Evolutionary conservation across 1,284 basidiomycete species (phyloP), one percentile per base, ranked within the genome.

Genomic region (Vanrija humicola): DNA sequence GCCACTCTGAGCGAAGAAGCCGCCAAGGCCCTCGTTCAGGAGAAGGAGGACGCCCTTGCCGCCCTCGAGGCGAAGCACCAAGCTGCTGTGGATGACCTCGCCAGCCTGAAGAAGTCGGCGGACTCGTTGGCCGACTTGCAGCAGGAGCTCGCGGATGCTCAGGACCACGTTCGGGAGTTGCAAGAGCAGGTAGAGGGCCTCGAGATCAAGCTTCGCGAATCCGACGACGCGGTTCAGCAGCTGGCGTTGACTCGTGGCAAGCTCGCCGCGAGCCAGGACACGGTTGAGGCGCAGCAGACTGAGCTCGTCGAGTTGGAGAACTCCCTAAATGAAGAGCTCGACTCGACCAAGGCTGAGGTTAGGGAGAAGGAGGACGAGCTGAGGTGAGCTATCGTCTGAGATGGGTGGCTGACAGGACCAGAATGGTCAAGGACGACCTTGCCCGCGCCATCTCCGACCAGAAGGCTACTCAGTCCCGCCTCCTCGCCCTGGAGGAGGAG

Each of bases 341-440:
- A 57, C 16, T 55, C 59, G 5, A 47, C 68, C 3, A 51, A 58
- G 16, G 38, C 46, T 5, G 52, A 63, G 23, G 48, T 70, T 8
- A 23, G 59, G 7, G 51, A 56, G 26, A 56, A 54, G n/a, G 21
- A 39, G 34, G 46, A 10, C 3, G 19, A 43, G 21, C 39, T 46
- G 25, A 12, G 43, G 28, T 28, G 6, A 28, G 28, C 3, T 28
- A 8, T 10, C 28, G 28, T 10, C 3, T 28, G 28, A 23, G 28
- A 6, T 28, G 7, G 28, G 3, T 28, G 6, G 3, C 28, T 28
- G 6, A 28, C 28, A 28, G 10, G 7, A 10, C 28, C 28, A 28
- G 28, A 1, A n/a, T 14, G 2, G 44, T 46, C 5, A 38, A 39
- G 18, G 54, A 43, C 10, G 42, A 40, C 5, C 28, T 55, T 7